Evolutionary conservation across 2,329 filamentous ascomycete species (phyloP), one percentile per base, ranked within the genome.

Genomic region (Coniochaeta ligniaria): DNA sequence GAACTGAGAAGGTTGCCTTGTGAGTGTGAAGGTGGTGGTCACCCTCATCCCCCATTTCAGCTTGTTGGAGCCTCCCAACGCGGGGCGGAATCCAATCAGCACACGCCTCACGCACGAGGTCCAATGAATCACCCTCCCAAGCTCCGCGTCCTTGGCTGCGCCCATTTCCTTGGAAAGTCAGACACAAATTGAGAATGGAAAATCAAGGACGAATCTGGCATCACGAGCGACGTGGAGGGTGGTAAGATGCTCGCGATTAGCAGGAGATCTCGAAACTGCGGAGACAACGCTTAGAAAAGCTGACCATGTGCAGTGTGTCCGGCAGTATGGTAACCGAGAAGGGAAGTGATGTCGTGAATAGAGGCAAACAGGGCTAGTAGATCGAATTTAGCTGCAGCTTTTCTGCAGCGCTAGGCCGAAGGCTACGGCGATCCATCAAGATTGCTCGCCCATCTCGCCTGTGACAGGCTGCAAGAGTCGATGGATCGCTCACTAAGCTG

Each of bases 21-120:
- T 67, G 66, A 67, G 64, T 14, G 61, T 52, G 58, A 60, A 58
- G 61, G 59, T 33, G 63, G 66, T 66, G 67, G 65, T 68, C 67
- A 67, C 66, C 64, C 61, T 65, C 63, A 62, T 58, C 61, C 28
- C 54, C 54, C 50, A 63, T 62, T 59, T 60, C 58, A 41, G 60
- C 50, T 59, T 57, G 57, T 47, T 61, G 60, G 58, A 31, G 43
- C 38, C 63, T 61, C 54, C 45, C 35, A 43, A 45, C 38, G 56
- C 56, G 56, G 38, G 56, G 56, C 56, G 24, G 38, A 58, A 31
- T 31, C 56, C 56, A 58, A 58, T 58, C 26, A 56, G 54, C 31
- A 56, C 54, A 52, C 47, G 47, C 47, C 47, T 52, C 47, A n/a
- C 47, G 47, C 47, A 52, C 26, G 47, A 24, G 47, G 14, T 52